phyloP scores from a whole-genome alignment of 2,329 filamentous ascomycete species.

The Juglanconis sp. region DNA sequence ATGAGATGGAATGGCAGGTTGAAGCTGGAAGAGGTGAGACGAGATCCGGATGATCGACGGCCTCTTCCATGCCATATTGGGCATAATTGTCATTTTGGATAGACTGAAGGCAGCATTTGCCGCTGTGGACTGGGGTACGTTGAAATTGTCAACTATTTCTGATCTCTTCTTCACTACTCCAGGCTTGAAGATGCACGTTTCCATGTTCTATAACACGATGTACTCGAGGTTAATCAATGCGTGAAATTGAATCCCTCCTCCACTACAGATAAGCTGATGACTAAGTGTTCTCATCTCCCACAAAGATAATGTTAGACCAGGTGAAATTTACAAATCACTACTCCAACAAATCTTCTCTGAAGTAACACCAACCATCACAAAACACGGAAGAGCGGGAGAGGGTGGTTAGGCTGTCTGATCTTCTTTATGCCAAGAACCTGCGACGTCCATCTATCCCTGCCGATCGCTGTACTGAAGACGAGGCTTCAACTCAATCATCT shows the following conservation, averaged over 20 bases:
- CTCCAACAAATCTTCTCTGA: background rate
- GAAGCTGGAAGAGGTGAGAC: background rate
- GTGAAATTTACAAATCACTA: background rate
- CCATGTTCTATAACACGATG: too few species aligned
- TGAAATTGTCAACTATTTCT: too few species aligned
- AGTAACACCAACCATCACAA: background rate
- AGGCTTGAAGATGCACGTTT: too few species aligned
- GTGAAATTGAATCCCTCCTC: background rate
- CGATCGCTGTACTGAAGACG: background rate
- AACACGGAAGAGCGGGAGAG: conserved; percentile 13
- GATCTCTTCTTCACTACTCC: too few species aligned
- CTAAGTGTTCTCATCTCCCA: background rate
- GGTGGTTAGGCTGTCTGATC: conserved; percentile 14
- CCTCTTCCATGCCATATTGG: background rate
- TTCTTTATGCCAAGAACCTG: conserved; percentile 3
- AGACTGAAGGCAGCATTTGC: background rate
- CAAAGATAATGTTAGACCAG: background rate
- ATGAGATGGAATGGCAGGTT: background rate
- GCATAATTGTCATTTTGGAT: background rate
- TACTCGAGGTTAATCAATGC: too few species aligned
- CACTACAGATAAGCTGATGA: background rate
- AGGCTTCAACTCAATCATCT: background rate
- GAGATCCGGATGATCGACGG: background rate
- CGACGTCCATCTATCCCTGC: background rate
- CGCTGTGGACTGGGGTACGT: background rate